A percentile compares a stretch with the other conserved stretches of the same genome.
These are phyloP conservation scores for Acaromyces ingoldii DNA, from an alignment of 1,284 basidiomycete species.

Conservation along the genomic window DNA sequence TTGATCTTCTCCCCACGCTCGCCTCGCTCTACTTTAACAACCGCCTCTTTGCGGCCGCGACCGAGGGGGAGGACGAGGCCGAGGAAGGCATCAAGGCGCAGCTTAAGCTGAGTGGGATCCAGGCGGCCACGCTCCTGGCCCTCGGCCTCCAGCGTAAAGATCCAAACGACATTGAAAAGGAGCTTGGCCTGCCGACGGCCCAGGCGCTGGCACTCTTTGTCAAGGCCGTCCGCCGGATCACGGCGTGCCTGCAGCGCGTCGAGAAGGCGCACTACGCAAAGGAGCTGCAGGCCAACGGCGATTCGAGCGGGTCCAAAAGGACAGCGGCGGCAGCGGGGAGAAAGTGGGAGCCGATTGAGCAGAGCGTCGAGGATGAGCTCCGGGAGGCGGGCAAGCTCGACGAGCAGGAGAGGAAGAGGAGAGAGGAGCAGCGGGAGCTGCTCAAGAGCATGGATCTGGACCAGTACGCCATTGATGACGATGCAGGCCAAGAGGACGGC, in stretches of 20 bases:
- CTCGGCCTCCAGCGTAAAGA: slow-evolving; percentile 87
- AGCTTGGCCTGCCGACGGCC: slow-evolving; percentile 71
- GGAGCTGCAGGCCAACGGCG: slow-evolving; percentile 15
- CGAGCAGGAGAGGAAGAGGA: slow-evolving; percentile 12
- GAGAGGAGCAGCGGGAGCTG: slow-evolving; percentile 20
- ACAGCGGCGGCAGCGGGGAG: no score
- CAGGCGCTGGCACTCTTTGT: slow-evolving; percentile 86
- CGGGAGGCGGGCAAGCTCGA: slow-evolving; percentile 25
- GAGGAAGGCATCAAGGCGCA: slow-evolving; percentile 22
- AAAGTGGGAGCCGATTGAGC: slow-evolving; percentile 25
- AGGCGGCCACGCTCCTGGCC: slow-evolving; percentile 54
- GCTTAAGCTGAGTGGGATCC: slow-evolving; percentile 36
- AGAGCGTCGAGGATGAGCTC: slow-evolving; percentile 34
- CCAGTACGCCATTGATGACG: slow-evolving; percentile 34
- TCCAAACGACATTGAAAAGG: slow-evolving; percentile 63
- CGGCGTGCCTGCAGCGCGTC: slow-evolving; percentile 71
- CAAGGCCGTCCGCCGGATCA: slow-evolving; percentile 82
- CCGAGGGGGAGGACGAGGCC: slow-evolving; percentile 28
- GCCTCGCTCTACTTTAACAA: slow-evolving; percentile 78
- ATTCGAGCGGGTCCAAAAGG: slow-evolving; percentile 10
- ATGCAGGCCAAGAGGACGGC: slow-evolving; percentile 6
- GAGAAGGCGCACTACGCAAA: slow-evolving; percentile 58
- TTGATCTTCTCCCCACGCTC: slow-evolving; percentile 81
- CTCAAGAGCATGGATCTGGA: slow-evolving; percentile 35
- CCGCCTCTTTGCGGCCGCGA: slow-evolving; percentile 37